A percentile compares a stretch with the other conserved stretches of the same genome.
phyloP scores from a whole-genome alignment of 331 rosid genomes.

The Acacia concinna region DNA sequence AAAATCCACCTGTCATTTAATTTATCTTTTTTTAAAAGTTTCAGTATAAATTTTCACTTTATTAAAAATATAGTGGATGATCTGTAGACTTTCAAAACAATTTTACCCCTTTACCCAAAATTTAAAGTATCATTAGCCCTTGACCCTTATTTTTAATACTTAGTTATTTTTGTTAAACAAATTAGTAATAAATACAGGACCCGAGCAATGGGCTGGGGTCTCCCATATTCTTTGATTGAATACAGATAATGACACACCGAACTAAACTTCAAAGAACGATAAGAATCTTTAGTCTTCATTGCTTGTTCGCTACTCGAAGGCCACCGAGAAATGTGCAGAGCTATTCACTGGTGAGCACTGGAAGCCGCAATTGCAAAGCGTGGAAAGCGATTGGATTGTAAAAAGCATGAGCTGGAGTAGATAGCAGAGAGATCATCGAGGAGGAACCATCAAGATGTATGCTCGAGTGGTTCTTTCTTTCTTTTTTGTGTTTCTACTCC shows the following conservation, averaged over 20 bases:
- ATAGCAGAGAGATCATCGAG: neutral
- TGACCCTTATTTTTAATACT: too few relatives aligned
- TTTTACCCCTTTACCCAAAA: too few relatives aligned
- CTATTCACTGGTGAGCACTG: neutral
- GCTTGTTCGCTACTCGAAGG: neutral
- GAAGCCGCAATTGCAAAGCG: neutral
- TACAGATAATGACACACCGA: neutral
- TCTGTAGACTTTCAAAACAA: too few relatives aligned
- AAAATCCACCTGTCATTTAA: too few relatives aligned
- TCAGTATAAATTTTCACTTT: too few relatives aligned
- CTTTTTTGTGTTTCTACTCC: conserved; percentile 47
- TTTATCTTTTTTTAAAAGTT: too few relatives aligned
- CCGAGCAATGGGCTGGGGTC: neutral
- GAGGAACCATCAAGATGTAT: conserved; percentile 40
- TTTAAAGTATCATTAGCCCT: too few relatives aligned
- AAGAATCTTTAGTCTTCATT: neutral
- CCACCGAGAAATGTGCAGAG: neutral
- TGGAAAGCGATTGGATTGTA: neutral
- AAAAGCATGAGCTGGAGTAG: neutral
- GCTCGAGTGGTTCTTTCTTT: conserved; percentile 50
- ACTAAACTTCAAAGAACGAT: neutral
- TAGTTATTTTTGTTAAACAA: neutral
- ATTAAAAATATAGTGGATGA: too few relatives aligned
- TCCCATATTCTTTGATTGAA: neutral
- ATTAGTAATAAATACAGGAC: neutral